A percentile compares a stretch with the other conserved stretches of the same genome.
These are phyloP conservation scores for Actinomortierella ambigua DNA, from an alignment of 371 early-diverging fungal genomes.

Conservation along the genomic window DNA sequence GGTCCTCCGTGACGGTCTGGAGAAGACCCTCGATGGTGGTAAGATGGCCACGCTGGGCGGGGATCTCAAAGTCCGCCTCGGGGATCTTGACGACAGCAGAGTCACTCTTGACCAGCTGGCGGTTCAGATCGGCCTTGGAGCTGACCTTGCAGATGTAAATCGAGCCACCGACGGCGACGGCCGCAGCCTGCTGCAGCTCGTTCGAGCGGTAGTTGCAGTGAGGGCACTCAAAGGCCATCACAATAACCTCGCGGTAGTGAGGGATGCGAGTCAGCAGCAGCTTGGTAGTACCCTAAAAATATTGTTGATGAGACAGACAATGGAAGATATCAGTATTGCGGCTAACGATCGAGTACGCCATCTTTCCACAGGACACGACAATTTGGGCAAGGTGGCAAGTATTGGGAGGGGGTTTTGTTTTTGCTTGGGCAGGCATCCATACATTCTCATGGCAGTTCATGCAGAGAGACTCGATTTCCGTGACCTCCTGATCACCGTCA, in stretches of 20 bases:
- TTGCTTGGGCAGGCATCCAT: too few relatives aligned
- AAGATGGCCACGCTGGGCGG: conserved; percentile 80
- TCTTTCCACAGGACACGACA: too few relatives aligned
- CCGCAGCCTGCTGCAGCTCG: conserved; percentile 88
- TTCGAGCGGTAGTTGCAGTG: conserved; percentile 91
- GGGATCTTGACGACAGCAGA: conserved; percentile 78
- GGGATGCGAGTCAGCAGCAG: conserved; percentile 91
- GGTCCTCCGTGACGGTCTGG: conserved; percentile 79
- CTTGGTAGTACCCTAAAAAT: conserved; percentile 76
- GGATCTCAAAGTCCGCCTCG: conserved; percentile 91
- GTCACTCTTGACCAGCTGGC: conserved; percentile 92
- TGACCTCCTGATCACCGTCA: conserved; percentile 58
- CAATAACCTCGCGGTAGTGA: conserved; percentile 91
- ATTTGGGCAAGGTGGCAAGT: neutral
- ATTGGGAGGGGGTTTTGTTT: too few relatives aligned
- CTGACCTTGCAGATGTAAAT: conserved; percentile 65
- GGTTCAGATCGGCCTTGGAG: conserved; percentile 80
- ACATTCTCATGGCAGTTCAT: conserved; percentile 90
- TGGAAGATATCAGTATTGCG: too few relatives aligned
- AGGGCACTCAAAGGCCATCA: conserved; percentile 94
- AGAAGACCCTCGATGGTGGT: conserved; percentile 92
- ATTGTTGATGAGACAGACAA: neutral
- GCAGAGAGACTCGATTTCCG: conserved; percentile 91
- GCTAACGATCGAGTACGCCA: too few relatives aligned
- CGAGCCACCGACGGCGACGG: conserved; percentile 82